Percentiles rank a stretch among this genome's conserved stretches.
phyloP scores from a whole-genome alignment of 768 basidiomycete genomes.

The Infundibulicybe gibba region DNA sequence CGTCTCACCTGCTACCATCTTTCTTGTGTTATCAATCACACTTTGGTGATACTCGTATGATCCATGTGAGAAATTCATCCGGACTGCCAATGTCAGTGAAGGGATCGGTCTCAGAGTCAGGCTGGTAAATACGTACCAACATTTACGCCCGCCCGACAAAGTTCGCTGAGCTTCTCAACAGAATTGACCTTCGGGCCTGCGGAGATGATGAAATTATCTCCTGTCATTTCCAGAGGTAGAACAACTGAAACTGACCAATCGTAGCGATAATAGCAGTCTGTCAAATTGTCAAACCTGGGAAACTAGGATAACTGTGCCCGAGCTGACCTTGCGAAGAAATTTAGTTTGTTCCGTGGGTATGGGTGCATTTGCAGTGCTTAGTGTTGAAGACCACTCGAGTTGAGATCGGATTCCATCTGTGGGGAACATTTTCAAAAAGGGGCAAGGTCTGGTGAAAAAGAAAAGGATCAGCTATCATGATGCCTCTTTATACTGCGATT shows the following conservation, averaged over 20 bases:
- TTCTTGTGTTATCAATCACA: constrained; percentile 96
- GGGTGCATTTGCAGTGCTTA: constrained; percentile 70
- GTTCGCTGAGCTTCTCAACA: constrained; percentile 80
- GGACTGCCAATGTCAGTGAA: constrained; percentile 50
- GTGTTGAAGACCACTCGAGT: constrained; percentile 88
- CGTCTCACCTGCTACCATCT: constrained; percentile 69
- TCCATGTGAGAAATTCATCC: constrained; percentile 99
- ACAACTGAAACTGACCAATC: constrained; percentile 61
- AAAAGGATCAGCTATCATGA: constrained; percentile 6
- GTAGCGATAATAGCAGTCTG: constrained; percentile 98
- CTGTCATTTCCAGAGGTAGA: constrained; percentile 7
- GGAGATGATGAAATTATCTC: constrained; percentile 10
- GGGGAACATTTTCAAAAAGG: constrained; percentile 43
- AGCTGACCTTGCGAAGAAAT: constrained; percentile 79
- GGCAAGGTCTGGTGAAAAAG: constrained; percentile 3
- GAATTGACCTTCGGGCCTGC: constrained; percentile 92
- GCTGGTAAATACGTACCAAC: constrained; percentile 65
- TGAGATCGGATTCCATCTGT: constrained; percentile 69
- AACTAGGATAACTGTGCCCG: constrained; percentile 13
- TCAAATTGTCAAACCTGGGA: neutral
- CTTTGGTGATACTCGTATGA: constrained; percentile 98
- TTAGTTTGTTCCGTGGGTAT: constrained; percentile 77
- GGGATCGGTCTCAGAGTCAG: neutral
- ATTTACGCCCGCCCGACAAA: constrained; percentile 93
- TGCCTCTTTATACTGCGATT: neutral